phyloP scores from a whole-genome alignment of 129 eudicot species.

The Saposhnikovia divaricata region DNA sequence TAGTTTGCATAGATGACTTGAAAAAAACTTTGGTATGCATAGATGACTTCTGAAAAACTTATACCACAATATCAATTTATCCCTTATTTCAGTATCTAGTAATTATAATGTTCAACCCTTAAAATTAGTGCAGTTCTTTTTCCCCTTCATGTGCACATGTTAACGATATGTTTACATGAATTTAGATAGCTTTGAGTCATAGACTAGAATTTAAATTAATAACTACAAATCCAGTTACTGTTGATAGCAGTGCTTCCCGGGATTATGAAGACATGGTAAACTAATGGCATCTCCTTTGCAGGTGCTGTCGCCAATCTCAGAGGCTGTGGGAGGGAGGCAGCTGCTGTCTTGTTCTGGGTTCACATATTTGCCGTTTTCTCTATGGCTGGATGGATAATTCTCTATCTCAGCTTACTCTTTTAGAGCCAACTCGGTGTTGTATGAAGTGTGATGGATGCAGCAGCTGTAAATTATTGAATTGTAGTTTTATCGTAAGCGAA shows the following conservation, averaged over 20 bases:
- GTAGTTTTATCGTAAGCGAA: not conserved
- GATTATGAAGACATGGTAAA: not conserved
- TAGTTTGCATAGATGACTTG: not conserved
- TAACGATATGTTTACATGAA: not conserved
- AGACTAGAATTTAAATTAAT: not conserved
- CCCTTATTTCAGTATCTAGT: not conserved
- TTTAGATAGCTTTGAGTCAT: not conserved
- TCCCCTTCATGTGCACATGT: not conserved
- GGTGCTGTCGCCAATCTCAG: constrained; percentile 95
- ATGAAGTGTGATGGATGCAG: constrained; percentile 4
- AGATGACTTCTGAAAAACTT: not conserved
- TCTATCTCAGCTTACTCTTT: constrained; percentile 69
- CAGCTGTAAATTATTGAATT: not conserved
- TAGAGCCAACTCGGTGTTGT: constrained; percentile 8
- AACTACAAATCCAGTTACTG: not conserved
- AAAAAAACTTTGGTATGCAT: not conserved
- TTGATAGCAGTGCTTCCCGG: not conserved
- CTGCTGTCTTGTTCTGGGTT: constrained; percentile 94
- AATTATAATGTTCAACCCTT: not conserved
- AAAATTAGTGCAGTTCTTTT: not conserved
- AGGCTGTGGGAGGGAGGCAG: constrained; percentile 94
- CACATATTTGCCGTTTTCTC: constrained; percentile 82
- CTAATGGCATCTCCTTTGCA: constrained; percentile 12
- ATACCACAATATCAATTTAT: not conserved
- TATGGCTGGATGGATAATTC: constrained; percentile 94